These are phyloP conservation scores for Lasiodiplodia sp. DNA, from an alignment of 2,329 filamentous ascomycete genomes.

Conservation along the genomic window DNA sequence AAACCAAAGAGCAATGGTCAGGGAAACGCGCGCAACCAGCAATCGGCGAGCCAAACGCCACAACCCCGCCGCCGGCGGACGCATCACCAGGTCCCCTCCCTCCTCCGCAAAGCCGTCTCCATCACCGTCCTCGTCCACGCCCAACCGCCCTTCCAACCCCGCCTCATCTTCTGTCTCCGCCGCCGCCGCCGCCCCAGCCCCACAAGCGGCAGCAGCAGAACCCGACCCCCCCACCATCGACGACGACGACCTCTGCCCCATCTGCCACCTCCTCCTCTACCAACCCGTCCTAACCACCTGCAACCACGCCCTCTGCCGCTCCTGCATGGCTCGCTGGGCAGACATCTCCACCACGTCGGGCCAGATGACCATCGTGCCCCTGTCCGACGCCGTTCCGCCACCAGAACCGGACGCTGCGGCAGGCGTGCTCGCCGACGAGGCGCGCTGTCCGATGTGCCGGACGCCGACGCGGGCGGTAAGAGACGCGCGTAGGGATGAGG, in stretches of 20 bases:
- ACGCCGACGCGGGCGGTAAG: constrained; percentile 47
- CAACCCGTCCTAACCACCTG: constrained; percentile 53
- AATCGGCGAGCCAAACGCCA: neutral
- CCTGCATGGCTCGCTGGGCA: constrained; percentile 57
- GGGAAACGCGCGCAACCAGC: neutral
- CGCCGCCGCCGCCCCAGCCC: neutral
- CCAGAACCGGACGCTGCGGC: constrained; percentile 33
- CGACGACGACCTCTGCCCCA: constrained; percentile 55
- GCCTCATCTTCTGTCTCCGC: neutral
- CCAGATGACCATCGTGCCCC: constrained; percentile 51
- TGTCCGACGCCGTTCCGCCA: constrained; percentile 42
- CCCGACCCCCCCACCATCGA: constrained; percentile 32
- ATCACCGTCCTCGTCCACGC: neutral
- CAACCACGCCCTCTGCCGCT: constrained; percentile 50
- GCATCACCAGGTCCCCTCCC: neutral
- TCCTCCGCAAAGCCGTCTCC: neutral
- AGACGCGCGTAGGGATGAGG: constrained; percentile 37
- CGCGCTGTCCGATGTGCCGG: constrained; percentile 56
- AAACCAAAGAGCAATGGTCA: neutral
- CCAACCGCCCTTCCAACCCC: neutral
- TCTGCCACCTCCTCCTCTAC: constrained; percentile 54
- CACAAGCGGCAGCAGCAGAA: neutral
- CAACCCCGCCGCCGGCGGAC: neutral
- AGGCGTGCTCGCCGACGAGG: constrained; percentile 39
- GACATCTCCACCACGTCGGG: constrained; percentile 49